Base-by-base conservation (phyloP, 345 rosid species). In the Leavenworthia alabamica region DNA sequence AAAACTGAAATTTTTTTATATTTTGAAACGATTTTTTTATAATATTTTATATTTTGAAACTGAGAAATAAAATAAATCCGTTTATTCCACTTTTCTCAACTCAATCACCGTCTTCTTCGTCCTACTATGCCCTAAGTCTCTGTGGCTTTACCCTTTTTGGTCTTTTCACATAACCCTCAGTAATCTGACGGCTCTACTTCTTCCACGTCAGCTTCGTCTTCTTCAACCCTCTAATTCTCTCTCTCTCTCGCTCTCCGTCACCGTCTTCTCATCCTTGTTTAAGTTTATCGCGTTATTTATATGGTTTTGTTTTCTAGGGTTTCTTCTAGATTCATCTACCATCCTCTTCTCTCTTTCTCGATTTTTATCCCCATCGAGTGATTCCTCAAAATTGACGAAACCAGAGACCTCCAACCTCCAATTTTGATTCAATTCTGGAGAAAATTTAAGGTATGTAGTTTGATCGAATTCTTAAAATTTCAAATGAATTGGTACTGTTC, bases 121-220 rank as follows among this genome's bases (percentile, higher is more conserved):
- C 73, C 59, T 50, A 59, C 22, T 68, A 10, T 50, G 66, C 73
- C 73, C 66, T 59, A 67, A 51, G 23, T 41, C 66, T 58, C 73
- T 68, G 60, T 51, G 60, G 67, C 37, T 68, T 41, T 71, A 73
- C 70, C 89, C 94, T 75, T 81, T 85, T 88, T 78, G 29, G 88
- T 85, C 90, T 70, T 81, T 88, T 84, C 78, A 56, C 40, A 36
- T 42, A 48, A 44, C n/a, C 45, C 52, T 28, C 45, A 46, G 33
- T 82, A 75, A 90, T 70, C 79, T 39, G 35, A 70, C 86, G 87
- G 90, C 81, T 69, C 77, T 80, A 32, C 61, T 27, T 61, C 31
- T 24, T 72, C 92, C 90, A 88, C 93, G 89, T 84, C 91, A 78
- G 62, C 88, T 63, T 81, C 98, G 86, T 83, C 95, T 76, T 82